Evolutionary conservation across 1,139 yeast species (phyloP).

Genomic region (Suhomyces bribrorum): DNA sequence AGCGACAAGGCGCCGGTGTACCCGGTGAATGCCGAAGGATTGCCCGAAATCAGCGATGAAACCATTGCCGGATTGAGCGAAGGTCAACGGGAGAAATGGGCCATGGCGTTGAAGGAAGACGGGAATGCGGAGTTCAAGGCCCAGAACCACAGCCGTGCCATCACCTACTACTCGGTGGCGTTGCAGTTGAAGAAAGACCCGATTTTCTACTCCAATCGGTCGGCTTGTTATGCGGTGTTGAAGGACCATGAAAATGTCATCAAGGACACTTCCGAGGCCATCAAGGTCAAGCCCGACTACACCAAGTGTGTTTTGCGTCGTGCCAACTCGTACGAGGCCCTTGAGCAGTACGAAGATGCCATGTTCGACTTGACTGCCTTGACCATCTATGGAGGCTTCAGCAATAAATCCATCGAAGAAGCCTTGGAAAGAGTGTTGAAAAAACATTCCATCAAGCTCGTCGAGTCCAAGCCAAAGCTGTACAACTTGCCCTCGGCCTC

Average conservation of each 20-base stretch:
- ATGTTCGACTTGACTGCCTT: constrained; percentile 89
- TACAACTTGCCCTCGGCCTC: constrained; percentile 80
- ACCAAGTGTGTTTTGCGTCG: constrained; percentile 72
- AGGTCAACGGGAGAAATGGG: constrained; percentile 65
- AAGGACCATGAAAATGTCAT: constrained; percentile 79
- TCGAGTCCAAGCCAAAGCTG: constrained; percentile 55
- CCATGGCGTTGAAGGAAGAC: constrained; percentile 79
- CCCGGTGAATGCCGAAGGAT: constrained; percentile 55
- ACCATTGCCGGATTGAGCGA: constrained; percentile 48
- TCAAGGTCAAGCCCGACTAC: constrained; percentile 84
- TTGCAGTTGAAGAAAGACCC: constrained; percentile 76
- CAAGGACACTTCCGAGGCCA: constrained; percentile 83
- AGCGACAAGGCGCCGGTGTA: constrained; percentile 25
- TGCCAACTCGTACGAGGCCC: constrained; percentile 82
- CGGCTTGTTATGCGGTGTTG: constrained; percentile 90
- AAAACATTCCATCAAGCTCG: constrained; percentile 69
- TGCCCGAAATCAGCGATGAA: constrained; percentile 56
- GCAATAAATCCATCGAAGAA: constrained; percentile 74
- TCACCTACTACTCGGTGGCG: constrained; percentile 77
- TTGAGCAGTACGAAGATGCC: constrained; percentile 79
- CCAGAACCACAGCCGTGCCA: constrained; percentile 71
- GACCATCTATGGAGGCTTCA: constrained; percentile 75
- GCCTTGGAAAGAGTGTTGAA: constrained; percentile 86
- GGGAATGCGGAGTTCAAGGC: constrained; percentile 81
- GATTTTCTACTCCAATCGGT: constrained; percentile 87